Conservation (phyloP, 2,329 filamentous ascomycete genomes). For the Alternaria conjuncta region DNA sequence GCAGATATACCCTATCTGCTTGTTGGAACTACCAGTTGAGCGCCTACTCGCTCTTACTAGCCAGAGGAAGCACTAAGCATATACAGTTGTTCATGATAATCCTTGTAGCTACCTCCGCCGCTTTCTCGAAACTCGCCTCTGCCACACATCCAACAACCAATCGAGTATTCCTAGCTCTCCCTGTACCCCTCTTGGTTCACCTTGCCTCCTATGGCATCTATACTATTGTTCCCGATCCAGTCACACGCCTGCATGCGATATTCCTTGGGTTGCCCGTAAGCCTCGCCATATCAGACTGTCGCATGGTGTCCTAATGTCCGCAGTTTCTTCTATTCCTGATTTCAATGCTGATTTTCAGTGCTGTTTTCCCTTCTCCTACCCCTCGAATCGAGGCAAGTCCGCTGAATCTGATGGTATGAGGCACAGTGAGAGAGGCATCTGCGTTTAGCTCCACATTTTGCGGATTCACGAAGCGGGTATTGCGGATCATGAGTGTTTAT, state of each 20-base stretch:
- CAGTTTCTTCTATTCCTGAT: neutral
- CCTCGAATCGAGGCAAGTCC: neutral
- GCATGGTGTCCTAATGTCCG: neutral
- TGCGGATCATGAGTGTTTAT: neutral
- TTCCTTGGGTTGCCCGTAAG: neutral
- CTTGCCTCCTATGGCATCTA: neutral
- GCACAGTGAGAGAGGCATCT: neutral
- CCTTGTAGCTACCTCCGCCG: neutral
- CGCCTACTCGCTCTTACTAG: neutral
- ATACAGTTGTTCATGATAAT: neutral
- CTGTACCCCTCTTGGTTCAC: neutral
- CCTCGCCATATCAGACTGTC: neutral
- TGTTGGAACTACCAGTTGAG: neutral
- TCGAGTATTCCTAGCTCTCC: neutral
- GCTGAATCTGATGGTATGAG: neutral
- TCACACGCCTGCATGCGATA: neutral
- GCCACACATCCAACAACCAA: neutral
- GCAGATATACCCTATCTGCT: neutral
- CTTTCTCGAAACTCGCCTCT: neutral
- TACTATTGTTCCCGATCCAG: neutral
- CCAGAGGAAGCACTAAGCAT: neutral
- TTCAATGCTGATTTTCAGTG: neutral
- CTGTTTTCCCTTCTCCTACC: neutral
- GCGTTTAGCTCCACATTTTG: neutral
- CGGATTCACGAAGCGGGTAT: neutral